Evolutionary conservation across 345 rosid genomes (phyloP).

Genomic region (Salix brachista): DNA sequence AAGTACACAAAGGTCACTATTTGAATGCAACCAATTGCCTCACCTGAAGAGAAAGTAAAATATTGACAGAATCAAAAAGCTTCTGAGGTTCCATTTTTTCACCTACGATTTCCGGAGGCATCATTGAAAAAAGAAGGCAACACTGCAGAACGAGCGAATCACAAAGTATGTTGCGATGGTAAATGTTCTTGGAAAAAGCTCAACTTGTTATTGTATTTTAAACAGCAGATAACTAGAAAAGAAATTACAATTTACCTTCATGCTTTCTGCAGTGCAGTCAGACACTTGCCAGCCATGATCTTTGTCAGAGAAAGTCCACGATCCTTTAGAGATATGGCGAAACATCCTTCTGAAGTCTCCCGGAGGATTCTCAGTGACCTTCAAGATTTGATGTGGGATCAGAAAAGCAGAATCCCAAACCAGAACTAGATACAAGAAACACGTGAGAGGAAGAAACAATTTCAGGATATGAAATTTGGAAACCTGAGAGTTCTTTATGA

Average conservation of each 20-base stretch:
- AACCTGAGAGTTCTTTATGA: constrained; percentile 21
- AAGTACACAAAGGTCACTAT: background rate
- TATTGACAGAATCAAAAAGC: constrained; percentile 29
- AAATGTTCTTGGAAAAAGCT: no score
- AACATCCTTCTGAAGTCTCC: constrained; percentile 17
- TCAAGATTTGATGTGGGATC: background rate
- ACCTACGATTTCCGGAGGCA: constrained; percentile 28
- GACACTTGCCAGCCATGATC: constrained; percentile 27
- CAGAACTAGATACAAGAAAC: background rate
- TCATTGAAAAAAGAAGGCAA: constrained; percentile 31
- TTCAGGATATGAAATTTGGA: background rate
- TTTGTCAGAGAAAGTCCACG: constrained; percentile 21
- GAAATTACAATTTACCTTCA: constrained; percentile 12
- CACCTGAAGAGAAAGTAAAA: constrained; percentile 41
- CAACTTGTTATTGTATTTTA: no score
- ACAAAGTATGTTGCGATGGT: no score
- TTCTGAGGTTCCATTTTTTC: constrained; percentile 26
- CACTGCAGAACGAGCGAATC: constrained; percentile 11
- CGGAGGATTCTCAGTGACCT: constrained; percentile 10
- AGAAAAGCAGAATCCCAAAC: background rate
- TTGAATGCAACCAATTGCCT: background rate
- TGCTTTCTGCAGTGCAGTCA: constrained; percentile 24
- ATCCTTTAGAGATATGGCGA: constrained; percentile 14
- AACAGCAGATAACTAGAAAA: no score
- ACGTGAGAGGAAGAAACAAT: background rate